Percentiles rank a stretch among this genome's conserved stretches.
These are phyloP conservation scores for Exophiala lecanii-corni DNA, from an alignment of 2,329 filamentous ascomycete species.

Conservation along the genomic window DNA sequence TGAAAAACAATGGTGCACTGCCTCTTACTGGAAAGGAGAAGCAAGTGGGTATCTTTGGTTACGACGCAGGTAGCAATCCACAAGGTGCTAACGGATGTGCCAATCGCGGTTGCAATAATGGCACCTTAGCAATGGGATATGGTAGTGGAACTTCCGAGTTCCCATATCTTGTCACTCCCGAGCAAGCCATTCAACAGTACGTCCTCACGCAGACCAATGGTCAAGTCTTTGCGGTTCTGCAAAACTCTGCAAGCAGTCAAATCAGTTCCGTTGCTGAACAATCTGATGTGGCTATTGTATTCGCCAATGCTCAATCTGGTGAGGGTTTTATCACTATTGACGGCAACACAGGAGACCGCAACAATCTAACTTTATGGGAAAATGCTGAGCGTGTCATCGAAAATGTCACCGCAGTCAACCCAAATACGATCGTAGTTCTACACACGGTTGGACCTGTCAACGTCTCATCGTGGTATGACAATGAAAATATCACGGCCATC, in stretches of 20 bases:
- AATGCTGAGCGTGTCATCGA: conserved; percentile 75
- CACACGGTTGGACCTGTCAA: conserved; percentile 80
- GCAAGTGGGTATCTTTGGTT: conserved; percentile 72
- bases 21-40: conserved; percentile 71
- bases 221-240: conserved; percentile 56
- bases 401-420: conserved; percentile 70
- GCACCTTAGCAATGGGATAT: conserved; percentile 61
- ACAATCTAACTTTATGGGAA: conserved; percentile 87
- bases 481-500: conserved; percentile 69
- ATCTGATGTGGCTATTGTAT: conserved; percentile 65
- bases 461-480: conserved; percentile 56
- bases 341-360: conserved; percentile 80
- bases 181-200: conserved; percentile 61
- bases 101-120: conserved; percentile 61
- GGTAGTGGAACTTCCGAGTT: conserved; percentile 58
- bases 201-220: conserved; percentile 61
- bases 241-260: conserved; percentile 53
- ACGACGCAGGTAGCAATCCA: conserved; percentile 72
- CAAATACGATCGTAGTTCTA: conserved; percentile 88
- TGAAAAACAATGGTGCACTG: conserved; percentile 76
- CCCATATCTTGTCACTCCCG: conserved; percentile 59
- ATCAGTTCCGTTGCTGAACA: conserved; percentile 49
- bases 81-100: conserved; percentile 73
- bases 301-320: conserved; percentile 80
- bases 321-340: conserved; percentile 84